Base-by-base conservation (phyloP, 495 filamentous ascomycete species). In the Polyplosphaeria fusca region DNA sequence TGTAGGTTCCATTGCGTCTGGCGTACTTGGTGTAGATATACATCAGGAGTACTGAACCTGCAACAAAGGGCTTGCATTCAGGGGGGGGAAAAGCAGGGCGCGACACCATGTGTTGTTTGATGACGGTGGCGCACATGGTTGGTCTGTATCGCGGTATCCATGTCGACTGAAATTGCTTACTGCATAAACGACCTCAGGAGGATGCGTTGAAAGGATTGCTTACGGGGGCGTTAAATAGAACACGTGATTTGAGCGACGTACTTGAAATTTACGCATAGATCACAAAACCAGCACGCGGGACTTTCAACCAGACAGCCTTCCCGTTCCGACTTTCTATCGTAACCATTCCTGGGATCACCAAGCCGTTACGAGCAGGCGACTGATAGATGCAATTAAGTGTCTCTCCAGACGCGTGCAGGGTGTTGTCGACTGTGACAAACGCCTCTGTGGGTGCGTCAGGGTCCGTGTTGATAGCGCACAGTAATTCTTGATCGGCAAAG, bases 391-490 rank as follows among this genome's bases (percentile, higher is more conserved):
- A 64, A 1, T 28, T 46, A 24, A 64, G 38, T 1, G 2, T 19
- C 3, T 47, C 26, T 3, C 20, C 48, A 0, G 50, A 26, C 1
- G 2, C 12, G 22, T 64, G 55, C 23, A 64, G 13, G 16, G 23
- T 39, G 19, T 4, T 4, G 38, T 67, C 64, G 7, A 67, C 39
- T 2, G 55, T 53, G 4, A 67, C 64, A 25, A 25, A 64, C 20
- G 55, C 60, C 32, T 40, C 16, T 2, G 35, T 50, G 1, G 1
- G 1, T 4, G 39, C 22, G 1, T 49, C 47, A 0, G 40, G 14
- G 46, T 67, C 53, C 18, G 64, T 67, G 25, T 65, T 67, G 45
- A 67, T 64, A 0, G 64, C 64, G 35, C 61, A 67, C 0, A 67
- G 47, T 9, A 67, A 26, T 40, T 67, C 64, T 18, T 55, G n/a